phyloP scores from a whole-genome alignment of 2,329 filamentous ascomycete genomes.

The Penicillium sp. region DNA sequence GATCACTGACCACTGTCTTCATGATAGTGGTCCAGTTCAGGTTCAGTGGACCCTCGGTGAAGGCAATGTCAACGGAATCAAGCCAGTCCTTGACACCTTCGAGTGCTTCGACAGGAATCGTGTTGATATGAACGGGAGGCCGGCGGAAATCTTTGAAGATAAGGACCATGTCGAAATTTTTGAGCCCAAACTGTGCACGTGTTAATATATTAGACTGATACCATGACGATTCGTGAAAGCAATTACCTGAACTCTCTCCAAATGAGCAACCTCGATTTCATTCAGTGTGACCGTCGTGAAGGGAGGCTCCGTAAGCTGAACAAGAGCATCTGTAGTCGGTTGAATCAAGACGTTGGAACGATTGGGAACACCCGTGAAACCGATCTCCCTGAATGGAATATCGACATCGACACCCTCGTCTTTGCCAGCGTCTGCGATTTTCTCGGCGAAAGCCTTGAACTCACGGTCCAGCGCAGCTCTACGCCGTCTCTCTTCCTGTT shows the following conservation, averaged over 20 bases:
- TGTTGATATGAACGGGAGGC: constrained; percentile 92
- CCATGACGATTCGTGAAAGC: neutral
- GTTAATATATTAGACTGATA: constrained; percentile 23
- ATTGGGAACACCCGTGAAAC: constrained; percentile 94
- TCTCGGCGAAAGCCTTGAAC: constrained; percentile 95
- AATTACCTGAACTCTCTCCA: constrained; percentile 75
- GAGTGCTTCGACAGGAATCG: constrained; percentile 90
- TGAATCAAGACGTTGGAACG: constrained; percentile 94
- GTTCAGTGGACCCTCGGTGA: constrained; percentile 90
- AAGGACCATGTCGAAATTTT: constrained; percentile 98
- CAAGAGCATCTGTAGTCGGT: constrained; percentile 92
- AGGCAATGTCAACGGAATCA: constrained; percentile 91
- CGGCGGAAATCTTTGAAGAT: constrained; percentile 96
- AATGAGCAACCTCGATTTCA: constrained; percentile 92
- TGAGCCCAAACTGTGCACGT: constrained; percentile 74
- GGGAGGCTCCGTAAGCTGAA: constrained; percentile 93
- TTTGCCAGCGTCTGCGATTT: constrained; percentile 92
- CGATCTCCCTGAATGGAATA: constrained; percentile 92
- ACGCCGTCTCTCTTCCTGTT: constrained; percentile 91
- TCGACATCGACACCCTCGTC: constrained; percentile 89
- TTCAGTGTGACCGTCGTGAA: constrained; percentile 94
- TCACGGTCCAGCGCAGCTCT: constrained; percentile 89
- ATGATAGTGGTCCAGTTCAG: constrained; percentile 99
- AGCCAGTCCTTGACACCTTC: constrained; percentile 98
- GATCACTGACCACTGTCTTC: constrained; percentile 94